phyloP scores from a whole-genome alignment of 257 asterid species.

The Pogostemon cablin region DNA sequence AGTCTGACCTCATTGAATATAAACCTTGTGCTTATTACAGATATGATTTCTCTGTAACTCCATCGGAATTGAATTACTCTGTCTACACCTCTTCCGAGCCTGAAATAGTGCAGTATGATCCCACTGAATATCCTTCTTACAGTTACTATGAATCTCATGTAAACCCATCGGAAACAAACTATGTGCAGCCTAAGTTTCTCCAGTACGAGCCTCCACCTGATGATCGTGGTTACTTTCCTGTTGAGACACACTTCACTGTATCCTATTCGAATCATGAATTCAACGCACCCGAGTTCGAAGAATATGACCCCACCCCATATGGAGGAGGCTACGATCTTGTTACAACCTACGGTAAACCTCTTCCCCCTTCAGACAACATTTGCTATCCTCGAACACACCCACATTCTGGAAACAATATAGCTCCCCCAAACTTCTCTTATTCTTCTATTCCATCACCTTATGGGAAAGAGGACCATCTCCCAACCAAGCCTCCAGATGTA shows the following conservation, averaged over 20 bases:
- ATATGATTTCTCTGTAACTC: slow-evolving; percentile 24
- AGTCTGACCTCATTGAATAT: slow-evolving; percentile 13
- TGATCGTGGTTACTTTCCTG: slow-evolving; percentile 26
- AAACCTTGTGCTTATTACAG: slow-evolving; percentile 21
- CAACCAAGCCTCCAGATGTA: slow-evolving; percentile 28
- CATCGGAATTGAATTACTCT: slow-evolving; percentile 35
- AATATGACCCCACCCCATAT: slow-evolving; percentile 76
- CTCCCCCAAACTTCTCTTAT: slow-evolving; percentile 39
- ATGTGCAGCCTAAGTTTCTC: slow-evolving; percentile 42
- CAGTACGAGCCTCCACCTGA: slow-evolving; percentile 44
- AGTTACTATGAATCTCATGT: slow-evolving; percentile 29
- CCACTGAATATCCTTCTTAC: slow-evolving; percentile 18
- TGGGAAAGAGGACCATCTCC: slow-evolving; percentile 32
- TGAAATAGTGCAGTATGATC: slow-evolving; percentile 10
- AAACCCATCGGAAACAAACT: slow-evolving; percentile 31
- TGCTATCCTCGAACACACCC: slow-evolving; percentile 64
- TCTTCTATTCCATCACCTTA: slow-evolving; percentile 53
- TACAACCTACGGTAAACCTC: slow-evolving; percentile 74
- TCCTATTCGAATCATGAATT: slow-evolving; percentile 44
- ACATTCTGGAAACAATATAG: slow-evolving; percentile 3
- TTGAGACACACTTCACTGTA: slow-evolving; percentile 39
- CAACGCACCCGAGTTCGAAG: slow-evolving; percentile 51
- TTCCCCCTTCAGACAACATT: slow-evolving; percentile 66
- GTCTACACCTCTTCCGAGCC: slow-evolving; percentile 33
- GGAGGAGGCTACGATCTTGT: slow-evolving; percentile 68